Base-by-base conservation (phyloP, 345 rosid species). In the Hibiscus tridactylites region DNA sequence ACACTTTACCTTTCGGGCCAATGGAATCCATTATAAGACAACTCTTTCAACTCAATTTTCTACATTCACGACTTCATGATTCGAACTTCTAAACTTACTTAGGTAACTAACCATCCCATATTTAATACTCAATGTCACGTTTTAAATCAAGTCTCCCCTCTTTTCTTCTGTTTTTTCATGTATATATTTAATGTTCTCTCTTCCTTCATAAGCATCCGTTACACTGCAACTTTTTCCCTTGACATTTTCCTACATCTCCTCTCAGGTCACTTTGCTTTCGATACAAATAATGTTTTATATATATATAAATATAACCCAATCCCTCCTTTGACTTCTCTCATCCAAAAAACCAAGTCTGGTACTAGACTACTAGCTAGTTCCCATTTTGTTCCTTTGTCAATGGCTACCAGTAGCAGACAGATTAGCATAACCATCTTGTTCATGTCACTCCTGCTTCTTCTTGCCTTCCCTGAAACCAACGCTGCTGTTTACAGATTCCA, bases 321-420 rank as follows among this genome's bases (percentile, higher is more conserved):
- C 24, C 24, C 24, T 21, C 24, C 24, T 21, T 21, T 21, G 73
- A 70, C 73, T 54, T 70, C 57, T 39, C 24, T 21, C 24, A 21
- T 21, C 24, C 24, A 21, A 21, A 0, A 21, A 21, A 21, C 0
- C 24, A 21, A 21, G 1, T 21, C 24, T 21, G 24, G 24, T 21
- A 21, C 24, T n/a, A n/a, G n/a, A n/a, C n/a, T n/a, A n/a, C n/a
- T 21, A 21, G 24, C 24, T 21, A 21, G 1, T 50, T 50, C 6
- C 17, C 10, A 7, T 21, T 56, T 17, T 54, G 56, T 52, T 52
- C 7, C 17, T n/a, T 2, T 19, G 59, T 8, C 60, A 46, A 80
- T 80, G 82, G 79, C 75, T 57, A 47, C 64, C 33, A 82, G 65
- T 50, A 54, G 59, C 29, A 82, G 65, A 26, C 73, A 66, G 61